Evolutionary conservation across 306 rosid species (phyloP).

Genomic region (Arachis hypogaea): DNA sequence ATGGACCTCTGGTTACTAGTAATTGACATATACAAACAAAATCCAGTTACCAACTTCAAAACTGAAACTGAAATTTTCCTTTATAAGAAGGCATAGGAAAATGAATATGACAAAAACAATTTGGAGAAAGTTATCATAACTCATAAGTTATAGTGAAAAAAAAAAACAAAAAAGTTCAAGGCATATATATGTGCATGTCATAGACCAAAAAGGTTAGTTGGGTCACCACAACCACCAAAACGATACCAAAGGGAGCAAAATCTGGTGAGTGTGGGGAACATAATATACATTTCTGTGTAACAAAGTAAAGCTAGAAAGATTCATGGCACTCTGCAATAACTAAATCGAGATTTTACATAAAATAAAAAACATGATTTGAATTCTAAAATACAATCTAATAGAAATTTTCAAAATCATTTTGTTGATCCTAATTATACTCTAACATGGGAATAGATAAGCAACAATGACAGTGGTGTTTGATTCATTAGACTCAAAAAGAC

Average conservation of each 20-base stretch:
- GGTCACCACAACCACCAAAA: constrained; percentile 35
- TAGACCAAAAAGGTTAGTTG: constrained; percentile 35
- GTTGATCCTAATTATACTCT: too few relatives aligned
- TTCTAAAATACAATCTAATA: too few relatives aligned
- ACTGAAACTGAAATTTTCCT: constrained; percentile 24
- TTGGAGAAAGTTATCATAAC: not conserved
- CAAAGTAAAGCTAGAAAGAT: not conserved
- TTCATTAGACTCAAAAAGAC: too few relatives aligned
- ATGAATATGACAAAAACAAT: not conserved
- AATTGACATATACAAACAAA: constrained; percentile 17
- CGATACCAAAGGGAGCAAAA: constrained; percentile 28
- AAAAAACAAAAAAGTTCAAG: constrained; percentile 13
- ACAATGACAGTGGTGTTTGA: too few relatives aligned
- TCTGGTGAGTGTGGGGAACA: not conserved
- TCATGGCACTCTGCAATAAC: too few relatives aligned
- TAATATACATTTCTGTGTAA: not conserved
- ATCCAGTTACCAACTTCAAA: constrained; percentile 23
- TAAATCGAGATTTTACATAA: too few relatives aligned
- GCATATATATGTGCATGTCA: not conserved
- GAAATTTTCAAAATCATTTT: too few relatives aligned
- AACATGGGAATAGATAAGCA: too few relatives aligned
- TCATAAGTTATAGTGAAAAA: not conserved
- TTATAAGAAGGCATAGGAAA: constrained; percentile 20
- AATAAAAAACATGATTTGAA: too few relatives aligned
- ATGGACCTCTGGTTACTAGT: too few relatives aligned